Evolutionary conservation across 768 basidiomycete genomes (phyloP), one percentile per base, ranked within the genome.

Genomic region (Amanita thiersii): DNA sequence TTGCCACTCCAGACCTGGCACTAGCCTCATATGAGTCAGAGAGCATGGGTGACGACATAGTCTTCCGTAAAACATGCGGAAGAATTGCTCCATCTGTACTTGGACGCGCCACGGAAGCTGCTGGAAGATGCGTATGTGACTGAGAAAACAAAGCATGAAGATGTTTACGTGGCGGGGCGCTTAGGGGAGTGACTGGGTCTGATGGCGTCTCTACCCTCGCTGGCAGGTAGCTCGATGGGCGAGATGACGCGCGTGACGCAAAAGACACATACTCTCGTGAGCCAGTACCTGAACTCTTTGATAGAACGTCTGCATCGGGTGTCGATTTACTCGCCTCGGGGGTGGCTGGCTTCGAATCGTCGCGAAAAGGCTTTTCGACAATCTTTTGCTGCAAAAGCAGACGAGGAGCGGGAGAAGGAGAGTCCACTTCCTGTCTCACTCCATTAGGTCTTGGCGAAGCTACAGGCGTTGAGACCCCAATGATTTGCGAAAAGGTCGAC

Each of bases 141-240:
- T 66, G 57, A 10, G 79, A 82, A 50, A 70, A 72, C 14, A 69
- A 53, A 6, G 71, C 60, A 40, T 66, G 72, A 43, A 71, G 55
- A 20, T 70, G 56, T 49, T 68, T 60, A 49, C 68, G 70, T 36
- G 77, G 67, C 7, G 85, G 76, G 25, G 82, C 85, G 2, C 77
- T 66, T 14, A 87, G 66, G 15, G 82, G 78, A 1, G 70, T 75
- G 47, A 79, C 60, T 15, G 69, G 76, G 7, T 69, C 73, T 10
- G 64, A 56, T 9, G 85, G 86, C 0, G 81, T 85, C 46, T 81
- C 80, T 10, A 74, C 78, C 11, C 84, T 77, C 24, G 63, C 47
- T 15, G 76, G 75, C 28, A 73, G 59, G 32, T 68, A 68, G 46
- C 65, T 73, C 4, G 68, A 61, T 36, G 62, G 59, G 25, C 61